phyloP scores from a whole-genome alignment of 352 stramenopile species.

The Pythium volutum region DNA sequence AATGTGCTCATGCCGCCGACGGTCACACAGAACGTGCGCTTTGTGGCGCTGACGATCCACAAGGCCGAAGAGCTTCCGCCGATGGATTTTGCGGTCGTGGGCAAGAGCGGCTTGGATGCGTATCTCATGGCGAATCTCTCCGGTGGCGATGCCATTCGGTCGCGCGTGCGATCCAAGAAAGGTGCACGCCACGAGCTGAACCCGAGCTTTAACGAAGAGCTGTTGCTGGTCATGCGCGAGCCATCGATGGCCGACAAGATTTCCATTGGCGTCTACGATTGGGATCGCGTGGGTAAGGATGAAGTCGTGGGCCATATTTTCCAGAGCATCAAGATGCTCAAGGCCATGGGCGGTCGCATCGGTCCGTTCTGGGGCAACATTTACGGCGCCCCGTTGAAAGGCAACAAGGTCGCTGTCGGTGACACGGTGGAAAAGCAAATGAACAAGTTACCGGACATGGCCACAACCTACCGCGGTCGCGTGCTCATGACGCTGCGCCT shows the following conservation, averaged over 20 bases:
- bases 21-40: constrained; percentile 72
- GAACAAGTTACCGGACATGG: constrained; percentile 82
- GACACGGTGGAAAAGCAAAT: constrained; percentile 70
- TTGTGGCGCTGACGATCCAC: constrained; percentile 64
- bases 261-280: constrained; percentile 68
- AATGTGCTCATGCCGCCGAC: constrained; percentile 80
- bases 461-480: constrained; percentile 79
- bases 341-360: constrained; percentile 53
- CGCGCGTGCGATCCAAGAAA: constrained; percentile 76
- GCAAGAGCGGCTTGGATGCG: constrained; percentile 63
- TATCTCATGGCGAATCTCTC: constrained; percentile 64
- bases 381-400: constrained; percentile 63
- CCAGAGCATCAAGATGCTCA: constrained; percentile 71
- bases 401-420: constrained; percentile 55
- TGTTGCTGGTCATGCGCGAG: constrained; percentile 75
- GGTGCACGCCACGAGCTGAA: constrained; percentile 61
- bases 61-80: constrained; percentile 66
- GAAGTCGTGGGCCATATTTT: constrained; percentile 72
- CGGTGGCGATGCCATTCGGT: constrained; percentile 57
- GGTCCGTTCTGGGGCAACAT: constrained; percentile 73
- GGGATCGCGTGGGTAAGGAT: constrained; percentile 71
- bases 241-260: constrained; percentile 80
- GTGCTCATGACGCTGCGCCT: constrained; percentile 77
- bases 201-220: constrained; percentile 76
- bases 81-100: constrained; percentile 69